A percentile compares a stretch with the other conserved stretches of the same genome.
phyloP scores from a whole-genome alignment of 176 grass and related monocot genomes.

The Musa acuminata region DNA sequence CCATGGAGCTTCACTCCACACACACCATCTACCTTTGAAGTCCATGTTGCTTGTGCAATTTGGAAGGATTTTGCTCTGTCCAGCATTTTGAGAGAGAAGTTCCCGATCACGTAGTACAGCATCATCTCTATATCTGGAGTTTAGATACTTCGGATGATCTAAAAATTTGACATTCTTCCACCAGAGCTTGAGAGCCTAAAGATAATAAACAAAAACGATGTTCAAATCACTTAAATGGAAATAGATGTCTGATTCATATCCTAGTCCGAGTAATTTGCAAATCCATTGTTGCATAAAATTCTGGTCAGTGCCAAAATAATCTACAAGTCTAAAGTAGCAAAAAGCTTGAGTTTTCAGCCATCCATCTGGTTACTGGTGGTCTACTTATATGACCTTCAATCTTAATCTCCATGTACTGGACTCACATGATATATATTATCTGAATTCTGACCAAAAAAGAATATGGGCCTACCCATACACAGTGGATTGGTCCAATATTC shows the following conservation, averaged over 20 bases:
- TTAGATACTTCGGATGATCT: slow-evolving; percentile 66
- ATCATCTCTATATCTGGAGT: slow-evolving; percentile 45
- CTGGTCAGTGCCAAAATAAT: no score
- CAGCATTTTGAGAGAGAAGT: slow-evolving; percentile 26
- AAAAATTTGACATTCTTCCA: slow-evolving; percentile 75
- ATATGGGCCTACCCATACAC: no score
- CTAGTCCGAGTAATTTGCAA: not conserved
- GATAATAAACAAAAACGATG: not conserved
- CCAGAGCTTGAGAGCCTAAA: slow-evolving; percentile 77
- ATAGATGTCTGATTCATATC: no score
- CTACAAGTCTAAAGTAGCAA: no score
- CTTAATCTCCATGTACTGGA: not conserved
- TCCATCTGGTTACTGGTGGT: no score
- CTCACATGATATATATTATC: not conserved
- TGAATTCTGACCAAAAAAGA: no score
- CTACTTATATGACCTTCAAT: no score
- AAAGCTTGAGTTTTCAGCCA: no score
- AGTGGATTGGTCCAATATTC: no score
- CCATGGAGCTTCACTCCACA: slow-evolving; percentile 80
- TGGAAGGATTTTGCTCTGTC: slow-evolving; percentile 12
- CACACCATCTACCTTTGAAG: slow-evolving; percentile 37
- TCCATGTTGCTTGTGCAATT: not conserved
- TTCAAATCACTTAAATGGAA: not conserved
- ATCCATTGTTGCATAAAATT: not conserved
- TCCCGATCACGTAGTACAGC: slow-evolving; percentile 43